These are phyloP conservation scores for Arthroderma sp. DNA, from an alignment of 2,329 filamentous ascomycete genomes.

Conservation along the genomic window DNA sequence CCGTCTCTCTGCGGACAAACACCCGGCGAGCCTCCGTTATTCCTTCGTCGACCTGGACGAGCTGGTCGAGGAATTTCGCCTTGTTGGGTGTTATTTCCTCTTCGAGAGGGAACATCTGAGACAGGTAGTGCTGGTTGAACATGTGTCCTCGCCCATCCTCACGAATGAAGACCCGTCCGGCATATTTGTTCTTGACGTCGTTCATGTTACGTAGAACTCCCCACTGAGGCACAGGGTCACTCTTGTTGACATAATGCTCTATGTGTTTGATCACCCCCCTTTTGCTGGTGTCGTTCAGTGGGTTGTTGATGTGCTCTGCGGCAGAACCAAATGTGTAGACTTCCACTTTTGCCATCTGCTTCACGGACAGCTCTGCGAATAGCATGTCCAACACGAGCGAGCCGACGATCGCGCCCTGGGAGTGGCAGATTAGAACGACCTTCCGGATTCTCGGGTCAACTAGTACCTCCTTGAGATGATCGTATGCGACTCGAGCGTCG, in stretches of 20 bases:
- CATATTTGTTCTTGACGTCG: slow-evolving; percentile 38
- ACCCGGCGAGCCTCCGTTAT: slow-evolving; percentile 5
- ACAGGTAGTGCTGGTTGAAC: slow-evolving; percentile 36
- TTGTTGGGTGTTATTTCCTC: slow-evolving; percentile 2
- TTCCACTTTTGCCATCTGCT: slow-evolving; percentile 56
- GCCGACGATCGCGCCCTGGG: slow-evolving; percentile 64
- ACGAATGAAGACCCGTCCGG: slow-evolving; percentile 39
- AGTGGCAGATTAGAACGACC: slow-evolving; percentile 63
- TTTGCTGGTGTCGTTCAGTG: slow-evolving; percentile 32
- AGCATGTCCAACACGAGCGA: slow-evolving; percentile 66
- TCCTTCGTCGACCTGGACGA: slow-evolving; percentile 9
- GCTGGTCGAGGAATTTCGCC: slow-evolving; percentile 12
- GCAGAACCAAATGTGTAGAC: slow-evolving; percentile 67
- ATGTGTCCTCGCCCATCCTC: slow-evolving; percentile 31
- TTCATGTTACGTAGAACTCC: slow-evolving; percentile 58
- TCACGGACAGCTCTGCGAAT: slow-evolving; percentile 56
- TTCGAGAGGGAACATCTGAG: slow-evolving; percentile 31
- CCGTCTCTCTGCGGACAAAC: neutral
- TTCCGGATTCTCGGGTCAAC: slow-evolving; percentile 52
- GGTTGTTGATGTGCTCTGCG: slow-evolving; percentile 73
- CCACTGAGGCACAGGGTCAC: slow-evolving; percentile 62
- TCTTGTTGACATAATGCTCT: slow-evolving; percentile 66
- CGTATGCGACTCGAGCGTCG: slow-evolving; percentile 50
- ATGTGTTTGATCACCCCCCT: slow-evolving; percentile 51
- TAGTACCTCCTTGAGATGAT: slow-evolving; percentile 51